Conservation (phyloP, 1,284 basidiomycete genomes). For the Takashimella koratensis region DNA sequence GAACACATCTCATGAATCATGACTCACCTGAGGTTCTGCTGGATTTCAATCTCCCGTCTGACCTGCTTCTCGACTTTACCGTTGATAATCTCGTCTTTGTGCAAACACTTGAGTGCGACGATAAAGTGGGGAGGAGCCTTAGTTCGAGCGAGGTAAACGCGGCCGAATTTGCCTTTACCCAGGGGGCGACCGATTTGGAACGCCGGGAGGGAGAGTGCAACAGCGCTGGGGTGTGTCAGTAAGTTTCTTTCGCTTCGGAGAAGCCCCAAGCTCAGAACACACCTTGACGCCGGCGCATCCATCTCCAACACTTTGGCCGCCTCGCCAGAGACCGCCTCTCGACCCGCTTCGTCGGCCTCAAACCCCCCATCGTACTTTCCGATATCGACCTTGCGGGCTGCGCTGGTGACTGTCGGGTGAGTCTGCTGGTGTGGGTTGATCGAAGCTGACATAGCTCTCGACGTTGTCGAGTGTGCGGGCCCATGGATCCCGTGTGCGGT, state of each 20-base stretch:
- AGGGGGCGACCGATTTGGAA: conserved; percentile 95
- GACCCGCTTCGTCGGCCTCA: conserved; percentile 64
- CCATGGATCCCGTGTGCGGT: conserved; percentile 47
- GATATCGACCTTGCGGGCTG: conserved; percentile 54
- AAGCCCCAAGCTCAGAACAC: not conserved
- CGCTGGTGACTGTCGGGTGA: not conserved
- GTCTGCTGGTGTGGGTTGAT: conserved; percentile 18
- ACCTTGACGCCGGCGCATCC: conserved; percentile 47
- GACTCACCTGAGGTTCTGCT: conserved; percentile 75
- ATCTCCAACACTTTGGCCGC: conserved; percentile 70
- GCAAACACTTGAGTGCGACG: conserved; percentile 93
- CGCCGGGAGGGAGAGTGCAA: conserved; percentile 58
- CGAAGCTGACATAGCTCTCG: conserved; percentile 26
- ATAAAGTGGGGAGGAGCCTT: conserved; percentile 84
- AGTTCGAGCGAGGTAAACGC: conserved; percentile 97
- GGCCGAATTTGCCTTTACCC: conserved; percentile 97
- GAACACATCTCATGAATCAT: not conserved
- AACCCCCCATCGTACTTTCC: conserved; percentile 83
- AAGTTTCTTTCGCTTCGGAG: conserved; percentile 1
- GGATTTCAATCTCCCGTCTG: conserved; percentile 96
- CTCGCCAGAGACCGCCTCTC: conserved; percentile 59
- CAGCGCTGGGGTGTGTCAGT: conserved; percentile 52
- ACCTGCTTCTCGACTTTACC: conserved; percentile 92
- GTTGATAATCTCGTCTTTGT: conserved; percentile 92
- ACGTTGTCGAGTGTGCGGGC: conserved; percentile 43